These are phyloP conservation scores for Salix dunnii DNA, from an alignment of 345 rosid genomes.

Conservation along the genomic window DNA sequence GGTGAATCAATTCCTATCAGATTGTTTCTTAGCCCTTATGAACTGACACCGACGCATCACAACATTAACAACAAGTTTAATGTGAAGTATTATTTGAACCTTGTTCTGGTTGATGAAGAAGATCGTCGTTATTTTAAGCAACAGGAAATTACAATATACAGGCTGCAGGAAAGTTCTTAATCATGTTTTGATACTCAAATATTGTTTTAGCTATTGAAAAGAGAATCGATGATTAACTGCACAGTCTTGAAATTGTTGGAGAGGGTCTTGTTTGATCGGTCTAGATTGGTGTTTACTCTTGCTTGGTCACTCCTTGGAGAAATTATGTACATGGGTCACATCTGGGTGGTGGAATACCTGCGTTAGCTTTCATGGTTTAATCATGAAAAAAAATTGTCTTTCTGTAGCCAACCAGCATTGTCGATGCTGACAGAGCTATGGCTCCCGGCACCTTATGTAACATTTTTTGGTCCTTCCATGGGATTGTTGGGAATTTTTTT, in stretches of 20 bases:
- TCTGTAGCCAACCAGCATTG: background rate
- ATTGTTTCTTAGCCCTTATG: slow-evolving; percentile 89
- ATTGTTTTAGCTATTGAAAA: background rate
- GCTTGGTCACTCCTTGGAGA: background rate
- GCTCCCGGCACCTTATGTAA: no score
- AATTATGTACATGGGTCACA: background rate
- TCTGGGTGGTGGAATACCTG: background rate
- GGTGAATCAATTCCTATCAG: slow-evolving; percentile 98
- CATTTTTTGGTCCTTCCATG: background rate
- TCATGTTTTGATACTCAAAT: background rate
- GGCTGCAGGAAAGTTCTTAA: slow-evolving; percentile 70
- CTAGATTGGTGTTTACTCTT: background rate
- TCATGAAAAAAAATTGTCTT: background rate
- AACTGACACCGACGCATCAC: slow-evolving; percentile 87
- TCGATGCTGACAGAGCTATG: background rate
- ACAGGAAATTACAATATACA: slow-evolving; percentile 84
- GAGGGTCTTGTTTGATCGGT: background rate
- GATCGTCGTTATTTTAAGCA: slow-evolving; percentile 96
- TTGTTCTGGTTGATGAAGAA: slow-evolving; percentile 94
- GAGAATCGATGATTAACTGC: background rate
- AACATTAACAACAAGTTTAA: slow-evolving; percentile 98
- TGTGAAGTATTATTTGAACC: slow-evolving; percentile 90
- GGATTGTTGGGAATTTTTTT: background rate
- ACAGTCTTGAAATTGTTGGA: background rate
- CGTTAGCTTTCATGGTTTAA: background rate